Percentiles rank a stretch among this genome's conserved stretches.
Conservation (phyloP, 768 basidiomycete species). For the Postia placenta region DNA sequence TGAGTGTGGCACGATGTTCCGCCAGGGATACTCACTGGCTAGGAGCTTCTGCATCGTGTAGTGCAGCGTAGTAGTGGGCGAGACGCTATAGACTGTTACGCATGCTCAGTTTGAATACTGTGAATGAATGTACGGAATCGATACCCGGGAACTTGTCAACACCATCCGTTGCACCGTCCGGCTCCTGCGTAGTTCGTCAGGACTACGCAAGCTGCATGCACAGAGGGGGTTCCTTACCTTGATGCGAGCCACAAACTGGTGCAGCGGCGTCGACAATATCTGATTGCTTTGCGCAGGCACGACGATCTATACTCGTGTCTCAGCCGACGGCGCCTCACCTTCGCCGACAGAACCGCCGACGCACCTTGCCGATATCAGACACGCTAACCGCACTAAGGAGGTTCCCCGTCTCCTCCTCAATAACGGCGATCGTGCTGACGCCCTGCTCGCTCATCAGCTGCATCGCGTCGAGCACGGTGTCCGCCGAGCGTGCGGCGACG, state of each 20-base stretch:
- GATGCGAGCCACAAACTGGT: constrained; percentile 65
- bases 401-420: constrained; percentile 56
- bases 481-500: constrained; percentile 53
- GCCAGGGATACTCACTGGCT: constrained; percentile 51
- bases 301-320: too few relatives aligned
- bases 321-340: too few relatives aligned
- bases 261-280: constrained; percentile 60
- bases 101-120: not conserved
- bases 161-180: constrained; percentile 75
- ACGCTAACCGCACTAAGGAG: constrained; percentile 76
- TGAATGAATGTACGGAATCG: not conserved
- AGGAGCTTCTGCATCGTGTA: constrained; percentile 78
- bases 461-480: constrained; percentile 76
- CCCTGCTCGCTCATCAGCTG: constrained; percentile 80
- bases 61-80: constrained; percentile 53
- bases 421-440: constrained; percentile 75
- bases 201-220: not conserved
- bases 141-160: constrained; percentile 73
- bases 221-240: constrained; percentile 55
- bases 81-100: constrained; percentile 67
- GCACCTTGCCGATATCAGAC: constrained; percentile 73
- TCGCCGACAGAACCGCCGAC: not conserved
- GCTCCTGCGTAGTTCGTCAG: constrained; percentile 34
- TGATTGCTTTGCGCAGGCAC: constrained; percentile 79
- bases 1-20: not conserved